phyloP scores from a whole-genome alignment of 163 green algal genomes.

The Coccomyxa subellipsoidea region DNA sequence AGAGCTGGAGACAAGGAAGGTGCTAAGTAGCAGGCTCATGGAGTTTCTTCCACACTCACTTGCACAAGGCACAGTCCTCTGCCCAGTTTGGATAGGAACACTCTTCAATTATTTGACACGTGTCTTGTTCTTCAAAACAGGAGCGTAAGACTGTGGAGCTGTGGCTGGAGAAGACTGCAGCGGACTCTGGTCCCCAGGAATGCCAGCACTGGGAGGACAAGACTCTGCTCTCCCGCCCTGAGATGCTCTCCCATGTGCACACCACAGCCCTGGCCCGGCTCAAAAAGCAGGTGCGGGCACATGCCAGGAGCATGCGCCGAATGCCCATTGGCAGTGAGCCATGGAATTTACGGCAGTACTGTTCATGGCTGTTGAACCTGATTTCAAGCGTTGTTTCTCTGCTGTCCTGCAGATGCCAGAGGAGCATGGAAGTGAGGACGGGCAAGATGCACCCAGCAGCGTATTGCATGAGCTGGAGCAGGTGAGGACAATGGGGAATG shows the following conservation, averaged over 20 bases:
- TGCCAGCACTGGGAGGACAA: constrained; percentile 4
- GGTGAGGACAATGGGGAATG: neutral
- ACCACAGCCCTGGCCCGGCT: neutral
- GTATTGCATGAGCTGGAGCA: neutral
- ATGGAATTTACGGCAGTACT: no score
- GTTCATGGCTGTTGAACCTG: no score
- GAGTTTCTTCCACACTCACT: no score
- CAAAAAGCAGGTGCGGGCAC: neutral
- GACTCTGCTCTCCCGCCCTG: neutral
- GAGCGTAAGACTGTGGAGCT: constrained; percentile 1
- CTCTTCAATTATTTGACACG: no score
- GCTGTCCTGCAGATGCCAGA: neutral
- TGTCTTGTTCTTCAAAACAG: neutral
- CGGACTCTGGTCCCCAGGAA: neutral
- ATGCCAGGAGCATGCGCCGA: neutral
- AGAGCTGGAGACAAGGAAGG: no score
- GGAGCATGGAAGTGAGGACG: neutral
- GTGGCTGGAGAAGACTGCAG: neutral
- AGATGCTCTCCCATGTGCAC: neutral
- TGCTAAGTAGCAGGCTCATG: no score
- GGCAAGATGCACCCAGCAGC: neutral
- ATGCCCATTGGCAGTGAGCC: no score
- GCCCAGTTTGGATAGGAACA: no score
- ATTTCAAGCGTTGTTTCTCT: no score
- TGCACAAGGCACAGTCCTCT: no score